Evolutionary conservation across 805 yeast species (phyloP).

Genomic region (Tetrapisispora namnaoensis): DNA sequence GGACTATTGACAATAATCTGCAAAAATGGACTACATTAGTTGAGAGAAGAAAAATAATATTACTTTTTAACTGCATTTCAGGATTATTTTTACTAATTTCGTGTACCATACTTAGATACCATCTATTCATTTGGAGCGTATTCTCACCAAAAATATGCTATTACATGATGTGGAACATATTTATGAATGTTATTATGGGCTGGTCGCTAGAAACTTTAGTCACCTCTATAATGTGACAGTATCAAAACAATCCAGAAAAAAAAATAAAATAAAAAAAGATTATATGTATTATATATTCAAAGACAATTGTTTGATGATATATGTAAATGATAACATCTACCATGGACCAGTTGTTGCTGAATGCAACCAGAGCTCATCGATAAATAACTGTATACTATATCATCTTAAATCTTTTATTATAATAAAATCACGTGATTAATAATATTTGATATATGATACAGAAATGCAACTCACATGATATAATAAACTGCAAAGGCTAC

Average conservation of each 20-base stretch:
- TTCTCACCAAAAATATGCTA: constrained; percentile 87
- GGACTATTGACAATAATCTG: constrained; percentile 17
- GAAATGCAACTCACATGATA: no score
- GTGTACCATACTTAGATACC: constrained; percentile 68
- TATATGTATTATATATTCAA: no score
- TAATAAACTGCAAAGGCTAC: no score
- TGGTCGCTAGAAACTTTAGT: constrained; percentile 17
- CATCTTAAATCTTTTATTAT: no score
- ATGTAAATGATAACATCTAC: no score
- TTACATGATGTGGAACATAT: constrained; percentile 62
- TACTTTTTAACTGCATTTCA: constrained; percentile 49
- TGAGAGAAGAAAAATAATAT: constrained; percentile 17
- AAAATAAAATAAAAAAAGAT: not conserved
- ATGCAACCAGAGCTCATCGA: no score
- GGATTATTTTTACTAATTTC: constrained; percentile 54
- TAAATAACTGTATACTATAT: no score
- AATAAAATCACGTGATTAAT: no score
- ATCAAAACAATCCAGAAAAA: not conserved
- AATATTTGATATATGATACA: no score
- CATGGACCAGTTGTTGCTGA: not conserved
- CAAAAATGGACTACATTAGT: constrained; percentile 12
- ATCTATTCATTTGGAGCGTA: constrained; percentile 94
- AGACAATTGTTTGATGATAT: no score
- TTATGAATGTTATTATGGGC: constrained; percentile 38
- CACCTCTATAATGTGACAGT: not conserved